Base-by-base conservation (phyloP, 1,284 basidiomycete species). In the Marasmius oreades region DNA sequence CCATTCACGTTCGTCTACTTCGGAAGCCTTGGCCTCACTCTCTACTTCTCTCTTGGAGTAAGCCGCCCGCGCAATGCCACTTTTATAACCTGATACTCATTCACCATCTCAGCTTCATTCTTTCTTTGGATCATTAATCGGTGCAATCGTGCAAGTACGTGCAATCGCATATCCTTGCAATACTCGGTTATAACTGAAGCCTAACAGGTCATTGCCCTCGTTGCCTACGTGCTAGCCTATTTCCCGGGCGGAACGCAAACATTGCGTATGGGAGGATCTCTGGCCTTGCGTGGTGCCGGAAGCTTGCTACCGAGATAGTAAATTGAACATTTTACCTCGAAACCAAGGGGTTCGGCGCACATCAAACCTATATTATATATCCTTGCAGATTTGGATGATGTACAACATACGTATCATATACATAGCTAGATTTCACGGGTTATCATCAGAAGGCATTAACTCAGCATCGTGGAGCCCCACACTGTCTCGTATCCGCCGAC, bases 1-100 rank as follows among this genome's bases (percentile, higher is more conserved):
- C 93, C 93, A 0, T 97, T 98, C 74, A 92, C 94, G 3, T 64
- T 80, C 34, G 81, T 92, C 3, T 98, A 98, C 73, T 82, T 98
- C 62, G 75, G 77, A 24, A 93, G 90, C 59, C 77, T 97, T 3
- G 88, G 77, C 5, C 76, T 94, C 5, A 97, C 95, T 1, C 78
- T 97, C 12, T 95, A 93, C 70, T 95, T 96, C 69, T 86, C 94
- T 0, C 77, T 97, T 47, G 90, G 87, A 20, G 92, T 94, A 69
- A 64, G 88, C 69, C 16, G 7, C 5, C n/a, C 14, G 39, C n/a
- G 7, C 11, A 7, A 3, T 7, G 7, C 11, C 42, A 20, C 46
- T 51, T 8, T 39, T 59, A 12, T 51, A 44, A 28, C 10, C 24
- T 54, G 37, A 14, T 22, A 18, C 6, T 50, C 51, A 18, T 53